A percentile compares a stretch with the other conserved stretches of the same genome.
Evolutionary conservation across 306 rosid species (phyloP).

Genomic region (Citrullus amarus): DNA sequence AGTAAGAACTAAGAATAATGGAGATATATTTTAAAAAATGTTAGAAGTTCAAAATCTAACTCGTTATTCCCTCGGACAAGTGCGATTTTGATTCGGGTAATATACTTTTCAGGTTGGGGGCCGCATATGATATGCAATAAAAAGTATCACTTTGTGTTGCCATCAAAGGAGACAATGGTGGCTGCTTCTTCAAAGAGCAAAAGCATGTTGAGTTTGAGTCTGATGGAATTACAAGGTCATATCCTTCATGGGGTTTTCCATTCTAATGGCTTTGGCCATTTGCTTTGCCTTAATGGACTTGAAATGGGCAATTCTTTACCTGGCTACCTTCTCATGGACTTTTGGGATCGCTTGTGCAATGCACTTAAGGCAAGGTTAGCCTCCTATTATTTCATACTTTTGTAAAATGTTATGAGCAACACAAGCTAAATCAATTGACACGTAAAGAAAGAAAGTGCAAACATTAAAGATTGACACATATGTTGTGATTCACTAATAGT

Average conservation of each 20-base stretch:
- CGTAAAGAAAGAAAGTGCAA: too few relatives aligned
- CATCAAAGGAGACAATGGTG: constrained; percentile 54
- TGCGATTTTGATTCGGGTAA: background rate
- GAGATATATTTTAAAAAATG: too few relatives aligned
- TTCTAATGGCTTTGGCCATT: constrained; percentile 41
- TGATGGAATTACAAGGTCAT: constrained; percentile 15
- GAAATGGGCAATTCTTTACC: constrained; percentile 55
- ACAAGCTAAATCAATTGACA: too few relatives aligned
- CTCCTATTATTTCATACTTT: too few relatives aligned
- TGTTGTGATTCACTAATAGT: too few relatives aligned
- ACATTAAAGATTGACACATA: too few relatives aligned
- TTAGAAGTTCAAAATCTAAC: too few relatives aligned
- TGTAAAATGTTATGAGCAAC: too few relatives aligned
- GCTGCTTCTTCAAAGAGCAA: constrained; percentile 29
- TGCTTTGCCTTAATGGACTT: constrained; percentile 39
- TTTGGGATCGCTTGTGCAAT: constrained; percentile 76
- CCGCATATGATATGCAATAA: constrained; percentile 67
- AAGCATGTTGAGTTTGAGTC: constrained; percentile 7
- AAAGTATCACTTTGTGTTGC: constrained; percentile 77
- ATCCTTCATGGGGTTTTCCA: constrained; percentile 82
- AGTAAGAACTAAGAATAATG: too few relatives aligned
- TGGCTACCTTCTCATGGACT: constrained; percentile 50
- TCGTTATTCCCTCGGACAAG: too few relatives aligned
- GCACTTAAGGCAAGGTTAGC: constrained; percentile 57
- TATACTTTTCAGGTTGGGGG: constrained; percentile 56